Evolutionary conservation across 176 grass and related monocot species (phyloP).

Genomic region (Dendrocalamus sinicus): DNA sequence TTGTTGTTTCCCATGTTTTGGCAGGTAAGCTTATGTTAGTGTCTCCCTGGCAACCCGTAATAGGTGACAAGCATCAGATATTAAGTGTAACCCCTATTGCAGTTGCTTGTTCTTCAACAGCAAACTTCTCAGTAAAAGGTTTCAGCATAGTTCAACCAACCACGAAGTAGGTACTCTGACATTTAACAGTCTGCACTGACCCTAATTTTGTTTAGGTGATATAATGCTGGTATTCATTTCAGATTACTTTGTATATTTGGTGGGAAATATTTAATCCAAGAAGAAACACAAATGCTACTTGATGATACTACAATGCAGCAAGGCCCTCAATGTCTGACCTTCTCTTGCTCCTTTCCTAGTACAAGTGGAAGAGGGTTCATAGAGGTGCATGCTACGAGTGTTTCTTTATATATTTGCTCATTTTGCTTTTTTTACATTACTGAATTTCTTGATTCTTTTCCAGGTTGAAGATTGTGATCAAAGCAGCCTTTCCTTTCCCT

Average conservation of each 20-base stretch:
- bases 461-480: conserved; percentile 77
- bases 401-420: conserved; percentile 15
- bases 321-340: conserved; percentile 64
- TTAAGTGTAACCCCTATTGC: conserved; percentile 70
- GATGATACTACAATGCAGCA: conserved; percentile 40
- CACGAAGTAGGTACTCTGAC: conserved; percentile 55
- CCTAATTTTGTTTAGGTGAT: conserved; percentile 3
- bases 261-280: conserved; percentile 77
- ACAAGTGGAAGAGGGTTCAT: conserved; percentile 82
- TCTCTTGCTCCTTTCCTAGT: conserved; percentile 80
- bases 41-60: conserved; percentile 52
- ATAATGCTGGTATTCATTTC: conserved; percentile 23
- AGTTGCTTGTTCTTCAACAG: conserved; percentile 55
- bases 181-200: not conserved
- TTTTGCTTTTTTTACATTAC: conserved; percentile 20
- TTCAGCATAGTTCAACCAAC: conserved; percentile 68
- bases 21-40: conserved; percentile 72
- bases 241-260: conserved; percentile 86
- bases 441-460: not conserved
- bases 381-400: conserved; percentile 57
- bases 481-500: conserved; percentile 78
- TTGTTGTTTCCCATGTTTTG: conserved; percentile 34
- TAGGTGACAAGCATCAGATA: conserved; percentile 58
- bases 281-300: conserved; percentile 57
- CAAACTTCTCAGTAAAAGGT: conserved; percentile 77